Evolutionary conservation across 2,329 filamentous ascomycete genomes (phyloP), one percentile per base, ranked within the genome.

Genomic region (Alternaria sp.): DNA sequence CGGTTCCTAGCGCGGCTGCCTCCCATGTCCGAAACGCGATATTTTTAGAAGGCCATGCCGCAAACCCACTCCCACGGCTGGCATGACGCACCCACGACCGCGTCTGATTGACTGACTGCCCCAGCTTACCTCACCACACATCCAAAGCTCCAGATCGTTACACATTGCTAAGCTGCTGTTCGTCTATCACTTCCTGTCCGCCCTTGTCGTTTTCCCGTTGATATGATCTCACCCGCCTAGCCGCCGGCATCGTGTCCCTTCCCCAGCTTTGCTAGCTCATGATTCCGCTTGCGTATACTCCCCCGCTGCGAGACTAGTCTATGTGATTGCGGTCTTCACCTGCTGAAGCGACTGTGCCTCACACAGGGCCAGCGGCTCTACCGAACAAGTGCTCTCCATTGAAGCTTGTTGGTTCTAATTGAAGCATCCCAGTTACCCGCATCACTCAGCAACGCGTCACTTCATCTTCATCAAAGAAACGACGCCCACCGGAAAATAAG

Each of bases 211-310:
- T 32, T 61, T 52, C 49, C 57, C 56, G 49, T 59, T 67, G 59
- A 65, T 62, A 65, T 58, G 62, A 70, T 74, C 74, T 76, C 58
- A 76, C 74, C 68, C 68, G 69, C 70, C 61, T 76, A 77, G 57
- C 73, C 74, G 74, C 74, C 71, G 66, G 63, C 61, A 43, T 66
- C 65, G 65, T 67, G 68, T 67, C 57, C 50, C 58, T 46, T 30
- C 25, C 32, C 25, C 12, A 52, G 36, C 57, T 59, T 44, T 47
- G 50, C 30, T 32, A 55, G 58, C 60, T 56, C 52, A 55, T 62
- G 49, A 47, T 55, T 67, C 63, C 63, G 63, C 57, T 65, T 69
- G 43, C 66, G 67, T 59, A 59, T 49, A 60, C 52, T 46, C 32
- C 36, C 57, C 50, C 47, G 62, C 57, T 53, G 63, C 58, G 55